Evolutionary conservation across 2,329 filamentous ascomycete species (phyloP), one percentile per base, ranked within the genome.

Genomic region (Elsinoe perseae): DNA sequence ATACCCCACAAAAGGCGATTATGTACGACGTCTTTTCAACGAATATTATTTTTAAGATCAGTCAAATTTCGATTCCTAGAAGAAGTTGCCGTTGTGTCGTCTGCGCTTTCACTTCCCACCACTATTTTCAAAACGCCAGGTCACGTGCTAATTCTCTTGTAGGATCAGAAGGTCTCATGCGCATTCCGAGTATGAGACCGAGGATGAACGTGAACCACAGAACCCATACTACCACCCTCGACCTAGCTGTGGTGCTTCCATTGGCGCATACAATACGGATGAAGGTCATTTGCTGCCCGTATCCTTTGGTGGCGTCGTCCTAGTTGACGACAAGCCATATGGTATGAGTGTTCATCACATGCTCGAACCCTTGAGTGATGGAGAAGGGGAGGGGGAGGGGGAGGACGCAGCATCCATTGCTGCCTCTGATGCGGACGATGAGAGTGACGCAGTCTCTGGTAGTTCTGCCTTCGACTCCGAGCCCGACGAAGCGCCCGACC

Each of bases 311-410:
- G 92, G 92, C 7, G 79, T 95, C 3, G 83, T 97, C 38, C 74
- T 93, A 28, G 83, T 97, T 1, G 90, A 97, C 66, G 83, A 87
- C 56, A 84, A 86, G 68, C 82, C 88, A 0, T 93, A 90, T 65
- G 92, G 92, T 10, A 93, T 97, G 88, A 96, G 89, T 20, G 92
- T 97, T 0, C 92, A 97, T 66, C 92, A 97, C 69, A 92, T 97
- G 83, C 81, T 97, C 2, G 92, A 96, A 64, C 72, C 75, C 10
- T 75, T 80, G 9, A 80, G 79, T 57, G 77, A 80, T 9, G 64
- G n/a, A n/a, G n/a, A n/a, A n/a, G n/a, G n/a, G n/a, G n/a, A 36
- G 32, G 32, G n/a, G 32, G 32, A 36, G 9, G 10, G 75, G 43
- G 77, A 80, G 42, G 78, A 80, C 34, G 72, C 70, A 3, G 72